Conservation (phyloP, 768 basidiomycete genomes). For the Hirschioporus abietinus region DNA sequence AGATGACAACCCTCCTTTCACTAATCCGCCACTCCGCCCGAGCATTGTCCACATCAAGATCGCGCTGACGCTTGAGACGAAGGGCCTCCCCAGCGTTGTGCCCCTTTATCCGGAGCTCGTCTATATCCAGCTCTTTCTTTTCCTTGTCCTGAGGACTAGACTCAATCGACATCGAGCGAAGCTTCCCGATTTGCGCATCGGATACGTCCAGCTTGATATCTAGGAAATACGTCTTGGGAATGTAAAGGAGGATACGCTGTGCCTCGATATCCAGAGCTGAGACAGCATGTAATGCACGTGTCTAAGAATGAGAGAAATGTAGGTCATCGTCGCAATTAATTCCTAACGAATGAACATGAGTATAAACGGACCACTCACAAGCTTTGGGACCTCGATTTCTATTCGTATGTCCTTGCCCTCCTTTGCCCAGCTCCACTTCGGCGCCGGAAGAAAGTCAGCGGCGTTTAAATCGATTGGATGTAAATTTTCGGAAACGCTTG, state of each 20-base stretch:
- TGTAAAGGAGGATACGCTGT: constrained; percentile 45
- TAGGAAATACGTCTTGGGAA: constrained; percentile 44
- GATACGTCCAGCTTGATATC: constrained; percentile 53
- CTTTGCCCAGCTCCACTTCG: constrained; percentile 52
- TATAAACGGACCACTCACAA: constrained; percentile 38
- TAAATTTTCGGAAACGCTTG: neutral
- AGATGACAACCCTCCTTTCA: constrained; percentile 43
- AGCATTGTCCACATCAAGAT: constrained; percentile 57
- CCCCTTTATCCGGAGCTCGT: neutral
- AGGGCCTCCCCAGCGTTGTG: constrained; percentile 30
- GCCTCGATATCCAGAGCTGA: constrained; percentile 65
- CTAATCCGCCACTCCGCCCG: constrained; percentile 64
- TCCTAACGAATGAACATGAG: neutral
- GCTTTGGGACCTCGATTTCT: constrained; percentile 45
- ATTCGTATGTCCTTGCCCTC: constrained; percentile 39
- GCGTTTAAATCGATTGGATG: neutral
- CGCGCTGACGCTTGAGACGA: constrained; percentile 50
- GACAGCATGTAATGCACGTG: constrained; percentile 35
- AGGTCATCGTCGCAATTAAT: neutral
- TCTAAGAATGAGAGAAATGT: constrained; percentile 28
- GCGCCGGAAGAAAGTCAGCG: constrained; percentile 14
- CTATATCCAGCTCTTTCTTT: neutral
- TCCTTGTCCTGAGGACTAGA: neutral
- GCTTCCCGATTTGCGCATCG: constrained; percentile 44
- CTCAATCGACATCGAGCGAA: neutral